Conservation (phyloP, 1,139 yeast genomes). For the Lodderomyces margitis region DNA sequence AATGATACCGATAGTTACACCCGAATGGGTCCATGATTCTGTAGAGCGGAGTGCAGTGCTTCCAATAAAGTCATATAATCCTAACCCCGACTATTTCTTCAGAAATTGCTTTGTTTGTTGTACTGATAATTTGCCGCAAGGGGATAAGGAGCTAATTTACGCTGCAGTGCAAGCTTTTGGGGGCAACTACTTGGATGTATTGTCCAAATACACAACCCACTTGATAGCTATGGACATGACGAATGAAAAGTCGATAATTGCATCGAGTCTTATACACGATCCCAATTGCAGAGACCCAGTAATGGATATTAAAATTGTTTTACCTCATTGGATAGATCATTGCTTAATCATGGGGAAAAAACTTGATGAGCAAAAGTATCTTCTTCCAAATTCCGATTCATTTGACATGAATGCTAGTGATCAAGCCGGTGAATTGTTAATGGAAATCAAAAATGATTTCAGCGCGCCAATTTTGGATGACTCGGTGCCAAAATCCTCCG, state of each 20-base stretch:
- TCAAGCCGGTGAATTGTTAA: slow-evolving; percentile 6
- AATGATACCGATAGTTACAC: slow-evolving; percentile 68
- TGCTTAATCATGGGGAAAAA: slow-evolving; percentile 55
- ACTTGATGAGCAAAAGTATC: slow-evolving; percentile 54
- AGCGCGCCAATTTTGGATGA: slow-evolving; percentile 13
- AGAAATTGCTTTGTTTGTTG: slow-evolving; percentile 62
- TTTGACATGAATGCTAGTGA: slow-evolving; percentile 5
- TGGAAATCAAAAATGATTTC: slow-evolving; percentile 2
- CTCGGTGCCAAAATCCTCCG: slow-evolving; percentile 9
- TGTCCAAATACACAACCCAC: slow-evolving; percentile 76
- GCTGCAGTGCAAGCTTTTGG: slow-evolving; percentile 74
- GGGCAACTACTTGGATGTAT: slow-evolving; percentile 63
- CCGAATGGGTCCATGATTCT: slow-evolving; percentile 62
- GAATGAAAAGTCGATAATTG: slow-evolving; percentile 49
- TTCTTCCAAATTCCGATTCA: slow-evolving; percentile 34
- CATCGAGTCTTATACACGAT: slow-evolving; percentile 36
- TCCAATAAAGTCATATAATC: slow-evolving; percentile 57
- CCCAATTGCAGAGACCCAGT: slow-evolving; percentile 16
- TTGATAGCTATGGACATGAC: slow-evolving; percentile 56
- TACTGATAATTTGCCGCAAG: slow-evolving; percentile 53
- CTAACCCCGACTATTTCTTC: slow-evolving; percentile 66
- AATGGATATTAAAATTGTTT: slow-evolving; percentile 57
- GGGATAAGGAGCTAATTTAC: slow-evolving; percentile 63
- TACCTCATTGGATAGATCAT: slow-evolving; percentile 76
- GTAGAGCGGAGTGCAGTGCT: slow-evolving; percentile 41